These are phyloP conservation scores for Tetrapisispora nanseiensis DNA, from an alignment of 805 yeast species.

Conservation along the genomic window DNA sequence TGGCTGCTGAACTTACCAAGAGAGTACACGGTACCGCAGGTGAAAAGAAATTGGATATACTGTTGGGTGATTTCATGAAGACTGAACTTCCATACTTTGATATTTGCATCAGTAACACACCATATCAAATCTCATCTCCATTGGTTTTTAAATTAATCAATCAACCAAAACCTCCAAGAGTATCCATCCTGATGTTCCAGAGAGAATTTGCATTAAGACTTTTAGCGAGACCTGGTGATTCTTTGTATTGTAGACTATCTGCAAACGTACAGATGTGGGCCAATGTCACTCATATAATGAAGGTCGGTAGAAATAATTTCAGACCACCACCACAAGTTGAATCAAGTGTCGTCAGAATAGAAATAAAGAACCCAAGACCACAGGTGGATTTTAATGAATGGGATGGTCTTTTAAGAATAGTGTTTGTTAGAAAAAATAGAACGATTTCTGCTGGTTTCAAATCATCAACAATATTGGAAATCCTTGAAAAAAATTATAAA, in stretches of 20 bases:
- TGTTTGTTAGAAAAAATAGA: constrained; percentile 87
- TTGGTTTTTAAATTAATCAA: constrained; percentile 84
- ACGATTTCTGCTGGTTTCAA: constrained; percentile 90
- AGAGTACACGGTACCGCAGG: constrained; percentile 96
- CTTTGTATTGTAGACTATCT: constrained; percentile 81
- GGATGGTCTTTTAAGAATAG: constrained; percentile 90
- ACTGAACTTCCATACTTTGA: constrained; percentile 91
- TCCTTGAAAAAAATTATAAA: constrained; percentile 80
- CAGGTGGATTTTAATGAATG: constrained; percentile 87
- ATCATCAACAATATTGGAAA: constrained; percentile 65
- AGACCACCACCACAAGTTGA: constrained; percentile 98
- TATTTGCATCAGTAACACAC: constrained; percentile 93
- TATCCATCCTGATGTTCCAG: constrained; percentile 93
- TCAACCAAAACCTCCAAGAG: constrained; percentile 90
- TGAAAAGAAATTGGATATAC: constrained; percentile 81
- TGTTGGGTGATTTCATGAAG: constrained; percentile 93
- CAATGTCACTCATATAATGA: constrained; percentile 96
- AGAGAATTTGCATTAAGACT: constrained; percentile 91
- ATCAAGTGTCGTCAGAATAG: constrained; percentile 89
- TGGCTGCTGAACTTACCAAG: constrained; percentile 97
- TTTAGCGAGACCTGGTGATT: constrained; percentile 93
- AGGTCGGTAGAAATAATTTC: constrained; percentile 93
- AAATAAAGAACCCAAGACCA: constrained; percentile 90
- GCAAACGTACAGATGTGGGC: constrained; percentile 99
- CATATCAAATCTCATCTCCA: constrained; percentile 95